A percentile compares a stretch with the other conserved stretches of the same genome.
Conservation (phyloP, 768 basidiomycete genomes). For the Mycena albidolilacea region DNA sequence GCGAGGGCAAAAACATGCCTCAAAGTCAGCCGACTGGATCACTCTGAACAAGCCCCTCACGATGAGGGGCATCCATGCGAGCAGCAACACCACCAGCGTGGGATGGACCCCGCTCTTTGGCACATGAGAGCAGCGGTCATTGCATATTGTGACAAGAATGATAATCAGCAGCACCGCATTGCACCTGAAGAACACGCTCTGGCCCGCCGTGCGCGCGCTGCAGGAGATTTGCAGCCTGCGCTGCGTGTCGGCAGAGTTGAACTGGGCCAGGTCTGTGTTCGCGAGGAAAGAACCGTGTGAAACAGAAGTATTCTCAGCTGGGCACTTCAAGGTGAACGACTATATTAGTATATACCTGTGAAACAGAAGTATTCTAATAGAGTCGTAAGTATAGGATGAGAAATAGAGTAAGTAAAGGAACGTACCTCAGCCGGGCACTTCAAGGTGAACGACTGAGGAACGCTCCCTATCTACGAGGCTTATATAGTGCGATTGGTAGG, state of each 20-base stretch:
- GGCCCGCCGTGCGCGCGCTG: slow-evolving; percentile 20
- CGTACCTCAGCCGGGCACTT: too few relatives aligned
- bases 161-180: slow-evolving; percentile 13
- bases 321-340: too few relatives aligned
- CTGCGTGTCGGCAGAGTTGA: slow-evolving; percentile 6
- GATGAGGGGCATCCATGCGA: slow-evolving; percentile 36
- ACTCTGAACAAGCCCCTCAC: slow-evolving; percentile 30
- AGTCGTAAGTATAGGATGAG: too few relatives aligned
- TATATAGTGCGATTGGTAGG: too few relatives aligned
- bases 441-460: too few relatives aligned
- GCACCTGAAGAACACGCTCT: slow-evolving; percentile 21
- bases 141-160: slow-evolving; percentile 17
- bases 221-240: background rate
- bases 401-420: too few relatives aligned
- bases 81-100: slow-evolving; percentile 24
- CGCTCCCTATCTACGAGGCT: too few relatives aligned
- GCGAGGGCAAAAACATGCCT: background rate
- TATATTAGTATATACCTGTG: too few relatives aligned
- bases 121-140: slow-evolving; percentile 2
- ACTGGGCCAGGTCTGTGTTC: slow-evolving; percentile 3
- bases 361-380: too few relatives aligned
- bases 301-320: too few relatives aligned
- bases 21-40: slow-evolving; percentile 22
- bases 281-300: slow-evolving; percentile 17
- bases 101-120: slow-evolving; percentile 4